Conservation (phyloP, 208 protist species). For the Leishmania arabica region DNA sequence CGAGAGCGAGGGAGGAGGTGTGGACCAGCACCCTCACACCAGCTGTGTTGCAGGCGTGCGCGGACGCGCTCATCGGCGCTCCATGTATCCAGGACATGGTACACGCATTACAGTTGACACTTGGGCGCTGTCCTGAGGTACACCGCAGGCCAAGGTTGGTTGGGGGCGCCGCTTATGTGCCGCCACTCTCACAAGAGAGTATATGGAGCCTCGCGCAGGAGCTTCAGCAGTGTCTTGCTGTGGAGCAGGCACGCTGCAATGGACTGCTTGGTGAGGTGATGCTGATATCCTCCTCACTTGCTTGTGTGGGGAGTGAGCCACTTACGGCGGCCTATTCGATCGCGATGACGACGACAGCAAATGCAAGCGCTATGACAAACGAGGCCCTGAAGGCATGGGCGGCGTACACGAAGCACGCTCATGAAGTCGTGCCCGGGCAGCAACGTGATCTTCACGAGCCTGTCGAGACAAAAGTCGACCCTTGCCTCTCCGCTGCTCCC, state of each 20-base stretch:
- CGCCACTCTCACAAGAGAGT: neutral
- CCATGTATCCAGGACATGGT: constrained; percentile 1
- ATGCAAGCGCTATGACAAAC: neutral
- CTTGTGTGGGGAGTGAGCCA: neutral
- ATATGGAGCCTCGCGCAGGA: neutral
- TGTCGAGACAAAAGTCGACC: neutral
- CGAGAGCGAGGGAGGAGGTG: neutral
- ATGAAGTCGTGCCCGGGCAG: neutral
- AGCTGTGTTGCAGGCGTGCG: constrained; percentile 1
- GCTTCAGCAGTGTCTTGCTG: neutral
- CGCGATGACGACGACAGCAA: neutral
- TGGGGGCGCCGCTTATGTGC: neutral
- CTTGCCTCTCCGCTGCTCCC: neutral
- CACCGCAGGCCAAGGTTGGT: neutral
- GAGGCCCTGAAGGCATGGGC: neutral
- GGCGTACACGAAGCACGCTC: neutral
- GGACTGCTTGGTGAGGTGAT: neutral
- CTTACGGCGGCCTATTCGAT: neutral
- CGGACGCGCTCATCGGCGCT: neutral
- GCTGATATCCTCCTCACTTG: neutral
- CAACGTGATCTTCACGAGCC: neutral
- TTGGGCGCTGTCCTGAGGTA: neutral
- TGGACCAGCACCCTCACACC: neutral
- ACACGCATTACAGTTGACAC: neutral
- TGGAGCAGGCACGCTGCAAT: neutral